Conservation (phyloP, 2,329 filamentous ascomycete genomes). For the Myriosclerotinia duriaeana region DNA sequence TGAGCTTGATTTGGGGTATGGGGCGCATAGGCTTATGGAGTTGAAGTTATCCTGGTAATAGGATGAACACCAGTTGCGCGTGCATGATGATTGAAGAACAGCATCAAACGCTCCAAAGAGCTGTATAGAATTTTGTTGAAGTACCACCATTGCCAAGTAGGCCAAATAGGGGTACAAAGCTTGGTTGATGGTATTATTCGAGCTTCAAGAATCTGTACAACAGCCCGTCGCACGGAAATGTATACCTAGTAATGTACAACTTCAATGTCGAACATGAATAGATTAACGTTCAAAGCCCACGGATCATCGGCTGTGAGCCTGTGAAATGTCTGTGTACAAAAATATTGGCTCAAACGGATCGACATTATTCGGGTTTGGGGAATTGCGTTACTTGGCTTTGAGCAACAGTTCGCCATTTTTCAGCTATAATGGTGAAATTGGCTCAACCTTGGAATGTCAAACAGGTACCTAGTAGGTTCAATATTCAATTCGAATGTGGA, state of each 20-base stretch:
- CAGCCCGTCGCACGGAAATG: background rate
- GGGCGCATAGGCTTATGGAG: constrained; percentile 20
- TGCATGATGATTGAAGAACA: background rate
- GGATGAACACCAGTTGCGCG: background rate
- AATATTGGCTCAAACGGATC: background rate
- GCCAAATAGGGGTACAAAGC: background rate
- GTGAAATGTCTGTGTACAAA: constrained; percentile 10
- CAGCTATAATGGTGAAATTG: background rate
- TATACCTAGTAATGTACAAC: background rate
- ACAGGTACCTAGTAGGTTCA: background rate
- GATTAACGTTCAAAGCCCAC: background rate
- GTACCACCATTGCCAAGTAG: constrained; percentile 5
- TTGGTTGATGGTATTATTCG: background rate
- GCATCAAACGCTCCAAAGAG: background rate
- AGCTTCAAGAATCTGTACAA: background rate
- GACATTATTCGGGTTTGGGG: background rate
- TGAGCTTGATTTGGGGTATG: constrained; percentile 14
- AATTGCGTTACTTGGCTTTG: background rate
- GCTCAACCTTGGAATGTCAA: background rate
- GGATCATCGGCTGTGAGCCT: constrained; percentile 7
- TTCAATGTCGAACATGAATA: background rate
- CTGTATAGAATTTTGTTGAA: background rate
- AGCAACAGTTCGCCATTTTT: background rate
- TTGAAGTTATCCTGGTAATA: background rate
- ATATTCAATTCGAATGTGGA: no score